A percentile compares a stretch with the other conserved stretches of the same genome.
Conservation (phyloP, 345 rosid species). For the Ceriops tagal region DNA sequence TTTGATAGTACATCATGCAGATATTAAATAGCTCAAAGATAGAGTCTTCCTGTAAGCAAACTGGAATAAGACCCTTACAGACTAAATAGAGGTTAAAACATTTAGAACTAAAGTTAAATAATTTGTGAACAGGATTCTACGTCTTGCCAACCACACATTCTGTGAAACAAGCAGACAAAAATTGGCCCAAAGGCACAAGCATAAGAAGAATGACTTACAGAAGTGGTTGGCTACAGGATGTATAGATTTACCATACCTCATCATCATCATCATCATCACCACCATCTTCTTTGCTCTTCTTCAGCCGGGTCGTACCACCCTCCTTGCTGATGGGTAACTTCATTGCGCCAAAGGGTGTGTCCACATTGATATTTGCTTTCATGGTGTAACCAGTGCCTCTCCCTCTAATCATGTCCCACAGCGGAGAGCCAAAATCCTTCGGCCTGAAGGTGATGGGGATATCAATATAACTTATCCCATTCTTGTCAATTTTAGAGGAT, state of each 20-base stretch:
- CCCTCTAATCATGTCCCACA: constrained; percentile 99
- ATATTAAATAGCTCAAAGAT: too few relatives aligned
- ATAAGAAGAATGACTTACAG: neutral
- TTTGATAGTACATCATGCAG: too few relatives aligned
- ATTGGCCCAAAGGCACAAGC: neutral
- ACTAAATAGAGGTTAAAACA: neutral
- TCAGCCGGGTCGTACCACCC: constrained; percentile 82
- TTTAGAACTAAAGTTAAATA: neutral
- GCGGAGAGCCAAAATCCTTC: constrained; percentile 92
- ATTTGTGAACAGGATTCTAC: neutral
- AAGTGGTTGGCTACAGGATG: neutral
- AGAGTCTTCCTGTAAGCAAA: too few relatives aligned
- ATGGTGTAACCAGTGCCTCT: constrained; percentile 85
- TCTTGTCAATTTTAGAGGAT: constrained; percentile 62
- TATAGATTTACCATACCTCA: constrained; percentile 34
- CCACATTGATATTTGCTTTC: constrained; percentile 77
- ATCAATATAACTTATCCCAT: constrained; percentile 56
- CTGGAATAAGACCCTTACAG: neutral
- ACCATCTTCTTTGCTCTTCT: constrained; percentile 74
- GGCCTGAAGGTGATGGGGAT: constrained; percentile 86
- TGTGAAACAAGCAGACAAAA: too few relatives aligned
- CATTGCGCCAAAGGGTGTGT: constrained; percentile 94
- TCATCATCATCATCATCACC: constrained; percentile 49
- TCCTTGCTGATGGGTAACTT: constrained; percentile 91
- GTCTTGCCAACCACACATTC: neutral